These are phyloP conservation scores for Sarocladium kiliense DNA, from an alignment of 2,329 filamentous ascomycete genomes.

Conservation along the genomic window DNA sequence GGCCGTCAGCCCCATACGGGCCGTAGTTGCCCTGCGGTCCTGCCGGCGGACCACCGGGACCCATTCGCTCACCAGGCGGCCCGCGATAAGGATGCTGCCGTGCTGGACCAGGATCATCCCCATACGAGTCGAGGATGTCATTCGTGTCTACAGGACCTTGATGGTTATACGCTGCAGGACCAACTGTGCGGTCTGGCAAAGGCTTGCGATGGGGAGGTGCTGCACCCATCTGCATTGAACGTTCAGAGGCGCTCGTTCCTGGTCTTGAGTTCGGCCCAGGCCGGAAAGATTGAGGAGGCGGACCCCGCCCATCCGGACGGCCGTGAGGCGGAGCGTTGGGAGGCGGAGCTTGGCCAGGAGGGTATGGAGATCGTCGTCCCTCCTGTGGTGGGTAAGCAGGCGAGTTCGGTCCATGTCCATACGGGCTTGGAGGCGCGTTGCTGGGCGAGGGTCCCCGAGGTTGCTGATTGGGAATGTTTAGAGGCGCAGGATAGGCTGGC, in stretches of 20 bases:
- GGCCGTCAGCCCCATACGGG: not conserved
- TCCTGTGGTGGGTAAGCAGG: conserved; percentile 25
- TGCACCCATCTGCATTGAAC: not conserved
- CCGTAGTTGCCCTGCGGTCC: not conserved
- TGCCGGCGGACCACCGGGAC: too few relatives aligned
- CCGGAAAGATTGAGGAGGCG: conserved; percentile 11
- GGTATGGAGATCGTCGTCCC: conserved; percentile 24
- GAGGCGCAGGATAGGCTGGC: conserved; percentile 32
- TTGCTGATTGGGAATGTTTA: conserved; percentile 32
- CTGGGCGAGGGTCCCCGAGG: conserved; percentile 36
- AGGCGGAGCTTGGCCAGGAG: conserved; percentile 12
- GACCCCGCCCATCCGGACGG: conserved; percentile 17
- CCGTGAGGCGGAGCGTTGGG: conserved; percentile 14
- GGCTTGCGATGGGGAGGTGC: not conserved
- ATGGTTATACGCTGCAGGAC: not conserved
- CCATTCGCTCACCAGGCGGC: not conserved
- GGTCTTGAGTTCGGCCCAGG: not conserved
- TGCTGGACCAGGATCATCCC: conserved; percentile 2
- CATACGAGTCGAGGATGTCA: conserved; percentile 6
- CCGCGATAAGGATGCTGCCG: conserved; percentile 3
- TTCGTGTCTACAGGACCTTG: not conserved
- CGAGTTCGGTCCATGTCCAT: conserved; percentile 25
- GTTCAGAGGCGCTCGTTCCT: conserved; percentile 7
- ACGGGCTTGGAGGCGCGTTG: conserved; percentile 24
- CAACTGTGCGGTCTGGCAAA: not conserved